Conservation (phyloP, 257 asterid species). For the Primulina eburnea region DNA sequence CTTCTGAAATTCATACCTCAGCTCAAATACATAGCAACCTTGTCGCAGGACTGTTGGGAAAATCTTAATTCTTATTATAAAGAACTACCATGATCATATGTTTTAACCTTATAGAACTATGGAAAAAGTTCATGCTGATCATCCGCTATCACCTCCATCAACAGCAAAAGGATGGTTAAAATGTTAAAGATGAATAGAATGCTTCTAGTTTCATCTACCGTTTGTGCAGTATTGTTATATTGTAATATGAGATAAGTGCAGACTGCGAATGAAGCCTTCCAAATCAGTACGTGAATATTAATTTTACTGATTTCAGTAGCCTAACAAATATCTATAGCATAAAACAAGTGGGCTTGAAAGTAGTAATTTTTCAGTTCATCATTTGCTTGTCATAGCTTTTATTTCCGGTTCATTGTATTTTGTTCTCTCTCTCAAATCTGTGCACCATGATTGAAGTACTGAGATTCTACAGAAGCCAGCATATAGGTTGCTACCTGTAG, state of each 20-base stretch:
- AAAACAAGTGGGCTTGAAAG: too few relatives aligned
- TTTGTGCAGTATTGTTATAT: neutral
- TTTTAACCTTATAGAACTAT: neutral
- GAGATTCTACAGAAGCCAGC: conserved; percentile 11
- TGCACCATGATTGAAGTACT: conserved; percentile 3
- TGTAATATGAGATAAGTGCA: neutral
- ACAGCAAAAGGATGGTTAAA: neutral
- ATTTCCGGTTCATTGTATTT: neutral
- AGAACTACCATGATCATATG: neutral
- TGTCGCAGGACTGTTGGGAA: too few relatives aligned
- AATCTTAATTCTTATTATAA: too few relatives aligned
- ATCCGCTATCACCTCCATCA: neutral
- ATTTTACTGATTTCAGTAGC: neutral
- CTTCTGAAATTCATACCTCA: too few relatives aligned
- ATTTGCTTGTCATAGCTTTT: neutral
- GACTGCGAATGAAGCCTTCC: neutral
- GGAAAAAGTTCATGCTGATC: neutral
- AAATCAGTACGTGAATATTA: neutral
- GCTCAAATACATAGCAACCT: too few relatives aligned
- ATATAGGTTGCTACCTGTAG: conserved; percentile 2
- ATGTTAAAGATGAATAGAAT: neutral
- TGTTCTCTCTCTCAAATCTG: neutral
- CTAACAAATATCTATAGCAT: neutral
- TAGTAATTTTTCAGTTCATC: neutral
- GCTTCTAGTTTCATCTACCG: neutral